Percentiles rank a stretch among this genome's conserved stretches.
These are phyloP conservation scores for Pseudoneurospora amorphoporcata DNA, from an alignment of 495 filamentous ascomycete species.

Conservation along the genomic window DNA sequence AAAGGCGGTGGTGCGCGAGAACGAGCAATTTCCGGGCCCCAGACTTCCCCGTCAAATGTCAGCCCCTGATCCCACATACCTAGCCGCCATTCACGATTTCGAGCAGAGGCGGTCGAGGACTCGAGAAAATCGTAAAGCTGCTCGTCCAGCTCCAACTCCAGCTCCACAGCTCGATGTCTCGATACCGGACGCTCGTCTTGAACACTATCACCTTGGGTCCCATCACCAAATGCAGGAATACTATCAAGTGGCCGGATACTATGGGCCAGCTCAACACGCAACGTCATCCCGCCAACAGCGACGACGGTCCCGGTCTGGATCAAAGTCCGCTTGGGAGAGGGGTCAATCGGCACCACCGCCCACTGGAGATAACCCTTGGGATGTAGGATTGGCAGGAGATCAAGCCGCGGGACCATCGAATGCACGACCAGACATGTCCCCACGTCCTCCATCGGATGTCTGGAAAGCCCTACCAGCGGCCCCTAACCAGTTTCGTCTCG, in stretches of 20 bases:
- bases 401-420: background rate
- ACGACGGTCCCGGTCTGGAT: constrained; percentile 19
- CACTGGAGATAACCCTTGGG: constrained; percentile 34
- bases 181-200: background rate
- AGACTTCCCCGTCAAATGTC: constrained; percentile 33
- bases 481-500: constrained; percentile 32
- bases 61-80: constrained; percentile 32
- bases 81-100: constrained; percentile 23
- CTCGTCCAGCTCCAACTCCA: background rate
- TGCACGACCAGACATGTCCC: background rate
- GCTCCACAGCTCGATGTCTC: background rate
- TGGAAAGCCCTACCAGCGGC: constrained; percentile 30
- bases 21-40: constrained; percentile 13
- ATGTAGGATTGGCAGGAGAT: constrained; percentile 14
- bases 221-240: constrained; percentile 25
- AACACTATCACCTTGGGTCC: constrained; percentile 7
- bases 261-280: background rate
- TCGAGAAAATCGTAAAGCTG: constrained; percentile 9
- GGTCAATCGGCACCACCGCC: constrained; percentile 36
- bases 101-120: constrained; percentile 18
- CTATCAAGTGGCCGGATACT: constrained; percentile 10
- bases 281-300: constrained; percentile 11
- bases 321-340: constrained; percentile 24
- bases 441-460: constrained; percentile 6
- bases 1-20: constrained; percentile 14